Evolutionary conservation across 2,329 filamentous ascomycete genomes (phyloP).

Genomic region (Aspergillus phoenicis): DNA sequence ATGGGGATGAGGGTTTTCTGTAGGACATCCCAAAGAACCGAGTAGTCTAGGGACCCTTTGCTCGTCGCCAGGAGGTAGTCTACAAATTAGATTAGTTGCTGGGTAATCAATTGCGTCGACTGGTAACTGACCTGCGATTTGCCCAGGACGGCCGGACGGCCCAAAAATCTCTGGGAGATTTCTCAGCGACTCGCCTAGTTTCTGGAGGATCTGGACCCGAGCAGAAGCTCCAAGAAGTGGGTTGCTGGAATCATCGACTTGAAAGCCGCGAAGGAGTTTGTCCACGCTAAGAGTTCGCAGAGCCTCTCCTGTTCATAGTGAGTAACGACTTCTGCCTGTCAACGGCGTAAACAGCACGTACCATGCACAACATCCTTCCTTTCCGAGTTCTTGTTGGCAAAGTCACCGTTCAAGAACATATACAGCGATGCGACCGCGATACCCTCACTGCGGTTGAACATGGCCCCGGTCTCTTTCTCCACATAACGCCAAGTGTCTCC

Average conservation of each 20-base stretch:
- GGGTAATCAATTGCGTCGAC: not conserved
- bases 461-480: slow-evolving; percentile 38
- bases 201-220: slow-evolving; percentile 46
- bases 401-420: slow-evolving; percentile 52
- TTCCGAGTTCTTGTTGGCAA: slow-evolving; percentile 21
- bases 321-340: not conserved
- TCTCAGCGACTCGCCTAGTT: slow-evolving; percentile 48
- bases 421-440: slow-evolving; percentile 55
- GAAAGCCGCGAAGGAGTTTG: slow-evolving; percentile 45
- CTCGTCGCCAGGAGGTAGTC: slow-evolving; percentile 45
- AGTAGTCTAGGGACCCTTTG: slow-evolving; percentile 39
- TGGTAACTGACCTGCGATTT: slow-evolving; percentile 49
- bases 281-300: slow-evolving; percentile 35
- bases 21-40: slow-evolving; percentile 47
- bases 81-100: slow-evolving; percentile 20
- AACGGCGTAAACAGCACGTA: not conserved
- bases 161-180: slow-evolving; percentile 47
- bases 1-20: slow-evolving; percentile 52
- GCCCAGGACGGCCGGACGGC: slow-evolving; percentile 47
- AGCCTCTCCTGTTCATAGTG: slow-evolving; percentile 10
- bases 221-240: slow-evolving; percentile 51
- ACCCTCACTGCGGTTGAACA: slow-evolving; percentile 52
- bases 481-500: slow-evolving; percentile 54
- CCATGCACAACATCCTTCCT: slow-evolving; percentile 17
- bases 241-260: slow-evolving; percentile 46